Evolutionary conservation across 192 early-diverging fungal species (phyloP), one percentile per base, ranked within the genome.

Genomic region (Podila verticillata): DNA sequence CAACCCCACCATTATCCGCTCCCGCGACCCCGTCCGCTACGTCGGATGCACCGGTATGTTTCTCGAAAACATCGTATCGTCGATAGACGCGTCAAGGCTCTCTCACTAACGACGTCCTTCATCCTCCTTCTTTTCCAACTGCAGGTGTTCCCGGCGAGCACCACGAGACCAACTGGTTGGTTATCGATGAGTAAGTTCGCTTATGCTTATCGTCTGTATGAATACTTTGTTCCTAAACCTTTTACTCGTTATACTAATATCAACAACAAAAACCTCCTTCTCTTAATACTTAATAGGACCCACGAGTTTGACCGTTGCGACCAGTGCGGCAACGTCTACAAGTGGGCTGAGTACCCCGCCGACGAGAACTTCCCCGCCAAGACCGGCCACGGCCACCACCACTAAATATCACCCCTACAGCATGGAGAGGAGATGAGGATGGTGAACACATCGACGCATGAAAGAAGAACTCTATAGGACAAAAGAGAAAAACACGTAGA

Each of bases 111-210:
- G 20, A 17, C 1, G 31, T 48, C 48, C 36, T 13, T 20, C 32
- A 48, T 29, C 19, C 47, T 28, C 35, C 32, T 39, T 61, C 32
- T 30, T 47, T 26, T 47, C 13, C 5, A 29, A 49, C 47, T 63
- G 32, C 79, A 85, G 98, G 98, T 65, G 96, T 91, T 83, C 96
- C 97, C 36, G 94, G 89, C 68, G 98, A 99, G 83, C 90, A 92
- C 62, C 98, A 99, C 81, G 95, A 97, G 70, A 82, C 91, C 63
- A 84, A 95, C 83, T 99, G 96, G 96, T 87, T 99, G 72, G 88
- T 91, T 57, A 86, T 99, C 62, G 91, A 95, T 65, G 83, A 91
- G 75, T 70, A 70, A 19, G 69, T 70, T 31, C 47, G 5, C 12
- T 4, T 54, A 5, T 54, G n/a, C 51, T 17, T 24, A n/a, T 24